Conservation (phyloP, 2,329 filamentous ascomycete genomes). For the Fusarium buxicola region DNA sequence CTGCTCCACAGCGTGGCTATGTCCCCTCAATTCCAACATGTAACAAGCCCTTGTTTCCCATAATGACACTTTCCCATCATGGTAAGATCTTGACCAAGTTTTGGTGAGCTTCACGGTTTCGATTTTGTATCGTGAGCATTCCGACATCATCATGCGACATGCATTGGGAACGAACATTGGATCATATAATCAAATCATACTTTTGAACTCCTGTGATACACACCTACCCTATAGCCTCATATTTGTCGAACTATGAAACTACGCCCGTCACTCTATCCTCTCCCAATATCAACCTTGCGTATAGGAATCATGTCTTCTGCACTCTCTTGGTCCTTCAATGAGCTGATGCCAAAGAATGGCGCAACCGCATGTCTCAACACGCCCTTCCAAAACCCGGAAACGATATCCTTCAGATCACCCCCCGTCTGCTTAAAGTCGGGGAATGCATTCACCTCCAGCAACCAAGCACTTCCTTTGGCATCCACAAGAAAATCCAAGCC, state of each 20-base stretch:
- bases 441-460: conserved; percentile 95
- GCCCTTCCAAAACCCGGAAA: conserved; percentile 81
- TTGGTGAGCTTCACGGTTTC: not conserved
- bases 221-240: not conserved
- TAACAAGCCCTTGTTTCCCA: conserved; percentile 1
- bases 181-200: not conserved
- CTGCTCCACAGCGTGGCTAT: conserved; percentile 37
- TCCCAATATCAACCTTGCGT: conserved; percentile 65
- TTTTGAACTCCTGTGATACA: conserved; percentile 23
- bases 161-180: not conserved
- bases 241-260: not conserved
- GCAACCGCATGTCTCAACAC: conserved; percentile 75
- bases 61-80: not conserved
- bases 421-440: conserved; percentile 97
- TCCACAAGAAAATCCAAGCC: conserved; percentile 93
- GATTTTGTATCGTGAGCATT: not conserved
- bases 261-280: conserved; percentile 43
- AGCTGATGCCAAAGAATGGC: conserved; percentile 70
- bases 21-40: conserved; percentile 23
- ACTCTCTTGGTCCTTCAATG: conserved; percentile 39
- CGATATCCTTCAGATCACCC: conserved; percentile 77
- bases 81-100: not conserved
- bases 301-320: conserved; percentile 63
- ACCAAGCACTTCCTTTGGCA: conserved; percentile 70
- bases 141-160: not conserved